Percentiles rank a stretch among this genome's conserved stretches.
Conservation (phyloP, 1,139 yeast genomes). For the Hyphopichia wangnamkhiaoensis region DNA sequence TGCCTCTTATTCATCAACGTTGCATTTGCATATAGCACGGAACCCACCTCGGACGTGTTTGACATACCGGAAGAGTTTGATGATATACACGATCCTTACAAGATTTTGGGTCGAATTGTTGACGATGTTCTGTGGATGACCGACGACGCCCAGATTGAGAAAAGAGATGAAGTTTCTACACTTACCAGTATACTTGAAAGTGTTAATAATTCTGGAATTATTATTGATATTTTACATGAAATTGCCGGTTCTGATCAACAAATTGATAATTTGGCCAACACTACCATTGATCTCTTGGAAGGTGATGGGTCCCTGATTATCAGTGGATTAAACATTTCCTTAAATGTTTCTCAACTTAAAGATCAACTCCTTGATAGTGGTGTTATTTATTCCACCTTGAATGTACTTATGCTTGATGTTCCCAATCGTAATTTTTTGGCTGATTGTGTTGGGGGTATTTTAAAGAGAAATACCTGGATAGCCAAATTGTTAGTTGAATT, state of each 20-base stretch:
- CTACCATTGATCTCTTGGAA: slow-evolving; percentile 15
- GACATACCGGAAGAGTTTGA: background rate
- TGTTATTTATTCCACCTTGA: slow-evolving; percentile 23
- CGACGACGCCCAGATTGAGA: slow-evolving; percentile 5
- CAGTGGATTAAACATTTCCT: slow-evolving; percentile 18
- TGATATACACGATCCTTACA: background rate
- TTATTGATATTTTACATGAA: slow-evolving; percentile 29
- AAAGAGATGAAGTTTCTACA: slow-evolving; percentile 18
- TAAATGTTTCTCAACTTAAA: slow-evolving; percentile 23
- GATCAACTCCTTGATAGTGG: slow-evolving; percentile 24
- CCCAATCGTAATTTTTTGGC: slow-evolving; percentile 29
- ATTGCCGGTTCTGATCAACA: slow-evolving; percentile 25
- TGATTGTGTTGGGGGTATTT: slow-evolving; percentile 23
- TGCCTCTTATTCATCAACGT: background rate
- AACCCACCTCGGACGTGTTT: background rate
- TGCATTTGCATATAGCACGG: background rate
- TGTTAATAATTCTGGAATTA: slow-evolving; percentile 30
- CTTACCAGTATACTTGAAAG: slow-evolving; percentile 22
- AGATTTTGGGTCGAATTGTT: background rate
- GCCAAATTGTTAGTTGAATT: slow-evolving; percentile 30
- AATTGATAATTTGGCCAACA: slow-evolving; percentile 24
- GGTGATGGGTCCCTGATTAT: slow-evolving; percentile 5
- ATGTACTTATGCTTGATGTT: slow-evolving; percentile 29
- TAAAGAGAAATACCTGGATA: slow-evolving; percentile 28
- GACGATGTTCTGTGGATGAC: background rate